A percentile compares a stretch with the other conserved stretches of the same genome.
These are phyloP conservation scores for Bryoglossum gracile DNA, from an alignment of 495 filamentous ascomycete species.

Conservation along the genomic window DNA sequence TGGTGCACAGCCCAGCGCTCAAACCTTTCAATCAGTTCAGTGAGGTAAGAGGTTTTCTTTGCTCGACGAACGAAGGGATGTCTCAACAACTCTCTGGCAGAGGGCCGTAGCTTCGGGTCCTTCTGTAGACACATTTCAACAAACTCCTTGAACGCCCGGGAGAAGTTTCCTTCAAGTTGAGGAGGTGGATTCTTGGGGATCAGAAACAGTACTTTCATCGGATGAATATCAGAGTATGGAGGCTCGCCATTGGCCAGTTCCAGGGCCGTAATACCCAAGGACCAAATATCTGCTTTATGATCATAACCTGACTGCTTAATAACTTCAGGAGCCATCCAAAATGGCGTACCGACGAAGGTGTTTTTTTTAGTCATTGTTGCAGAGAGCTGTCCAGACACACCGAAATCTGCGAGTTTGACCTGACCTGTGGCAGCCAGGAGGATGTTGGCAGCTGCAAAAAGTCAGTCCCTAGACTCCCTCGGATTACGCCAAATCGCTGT, in stretches of 20 bases:
- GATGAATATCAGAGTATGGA: conserved; percentile 93
- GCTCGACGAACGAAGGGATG: conserved; percentile 85
- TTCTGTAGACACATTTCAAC: conserved; percentile 79
- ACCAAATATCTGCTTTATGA: conserved; percentile 99
- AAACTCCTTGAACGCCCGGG: conserved; percentile 88
- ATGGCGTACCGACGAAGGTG: conserved; percentile 96
- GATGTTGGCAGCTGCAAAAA: conserved; percentile 73
- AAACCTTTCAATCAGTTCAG: conserved; percentile 85
- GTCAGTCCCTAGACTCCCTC: not conserved
- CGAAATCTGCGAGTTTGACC: conserved; percentile 96
- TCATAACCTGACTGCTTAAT: conserved; percentile 98
- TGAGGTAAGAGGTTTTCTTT: conserved; percentile 83
- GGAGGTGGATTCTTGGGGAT: conserved; percentile 95
- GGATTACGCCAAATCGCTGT: conserved; percentile 14
- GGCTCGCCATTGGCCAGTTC: conserved; percentile 91
- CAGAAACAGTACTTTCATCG: conserved; percentile 96
- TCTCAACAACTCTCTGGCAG: conserved; percentile 79
- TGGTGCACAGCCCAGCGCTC: conserved; percentile 76
- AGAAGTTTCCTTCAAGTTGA: conserved; percentile 75
- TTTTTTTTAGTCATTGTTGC: conserved; percentile 99
- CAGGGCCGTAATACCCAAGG: conserved; percentile 93
- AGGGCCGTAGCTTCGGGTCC: conserved; percentile 80
- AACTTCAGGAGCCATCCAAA: conserved; percentile 99
- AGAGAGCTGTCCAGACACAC: conserved; percentile 93
- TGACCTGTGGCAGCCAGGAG: conserved; percentile 82